phyloP scores from a whole-genome alignment of 345 rosid genomes.

The Eutrema heterophyllum region DNA sequence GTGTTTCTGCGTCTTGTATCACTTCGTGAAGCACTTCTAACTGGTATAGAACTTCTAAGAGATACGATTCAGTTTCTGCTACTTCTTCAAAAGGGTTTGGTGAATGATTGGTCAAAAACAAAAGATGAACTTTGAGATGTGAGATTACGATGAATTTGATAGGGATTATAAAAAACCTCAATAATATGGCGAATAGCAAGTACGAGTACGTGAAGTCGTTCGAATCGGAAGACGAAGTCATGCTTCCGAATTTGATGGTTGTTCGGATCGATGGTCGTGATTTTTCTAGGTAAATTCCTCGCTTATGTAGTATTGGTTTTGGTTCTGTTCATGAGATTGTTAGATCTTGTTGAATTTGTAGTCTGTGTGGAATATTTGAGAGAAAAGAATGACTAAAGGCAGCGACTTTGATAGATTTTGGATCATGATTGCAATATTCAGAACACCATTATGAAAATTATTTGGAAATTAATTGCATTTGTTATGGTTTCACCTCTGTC shows the following conservation, averaged over 20 bases:
- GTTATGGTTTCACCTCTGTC: background rate
- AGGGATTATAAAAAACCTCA: background rate
- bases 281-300: slow-evolving; percentile 44
- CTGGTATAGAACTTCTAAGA: no score
- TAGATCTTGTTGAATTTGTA: background rate
- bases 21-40: no score
- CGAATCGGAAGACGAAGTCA: slow-evolving; percentile 63
- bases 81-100: no score
- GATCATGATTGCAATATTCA: background rate
- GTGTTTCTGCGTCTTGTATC: no score
- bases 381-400: background rate
- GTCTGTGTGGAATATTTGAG: background rate
- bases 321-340: background rate
- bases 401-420: background rate
- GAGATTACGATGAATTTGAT: no score
- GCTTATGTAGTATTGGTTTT: background rate
- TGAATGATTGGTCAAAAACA: no score
- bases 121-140: no score
- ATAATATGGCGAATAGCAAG: slow-evolving; percentile 82
- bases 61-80: no score
- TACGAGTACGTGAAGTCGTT: slow-evolving; percentile 86
- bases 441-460: background rate
- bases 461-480: background rate
- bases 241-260: slow-evolving; percentile 61
- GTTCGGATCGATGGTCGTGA: slow-evolving; percentile 55